These are phyloP conservation scores for Alternaria consortialis DNA, from an alignment of 2,329 filamentous ascomycete species.

Conservation along the genomic window DNA sequence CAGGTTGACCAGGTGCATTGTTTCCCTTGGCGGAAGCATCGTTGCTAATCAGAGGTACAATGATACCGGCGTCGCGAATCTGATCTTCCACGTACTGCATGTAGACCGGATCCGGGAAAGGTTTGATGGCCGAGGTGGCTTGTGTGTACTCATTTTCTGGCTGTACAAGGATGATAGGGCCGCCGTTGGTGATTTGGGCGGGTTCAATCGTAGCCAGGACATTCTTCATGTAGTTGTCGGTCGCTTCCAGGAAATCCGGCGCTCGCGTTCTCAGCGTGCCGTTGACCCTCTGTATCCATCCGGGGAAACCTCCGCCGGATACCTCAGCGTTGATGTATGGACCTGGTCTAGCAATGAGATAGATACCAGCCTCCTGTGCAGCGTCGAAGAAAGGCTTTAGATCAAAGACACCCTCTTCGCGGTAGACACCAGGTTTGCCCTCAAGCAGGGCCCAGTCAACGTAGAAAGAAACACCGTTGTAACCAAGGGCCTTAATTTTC, in stretches of 20 bases:
- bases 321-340: constrained; percentile 83
- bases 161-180: constrained; percentile 80
- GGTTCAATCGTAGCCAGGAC: constrained; percentile 74
- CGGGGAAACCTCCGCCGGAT: constrained; percentile 80
- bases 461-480: constrained; percentile 82
- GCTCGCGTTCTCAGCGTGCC: constrained; percentile 71
- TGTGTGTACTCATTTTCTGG: constrained; percentile 82
- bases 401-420: constrained; percentile 75
- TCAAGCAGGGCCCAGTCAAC: constrained; percentile 81
- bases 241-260: constrained; percentile 70
- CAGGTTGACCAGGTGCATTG: constrained; percentile 69
- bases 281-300: constrained; percentile 77
- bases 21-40: constrained; percentile 70
- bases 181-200: constrained; percentile 83
- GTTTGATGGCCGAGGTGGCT: constrained; percentile 56
- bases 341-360: constrained; percentile 73
- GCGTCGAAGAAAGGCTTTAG: constrained; percentile 80
- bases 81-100: constrained; percentile 76
- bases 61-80: constrained; percentile 71
- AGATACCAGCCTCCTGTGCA: constrained; percentile 76
- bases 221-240: constrained; percentile 70
- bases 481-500: constrained; percentile 82
- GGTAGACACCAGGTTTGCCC: constrained; percentile 74
- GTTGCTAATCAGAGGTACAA: constrained; percentile 79
- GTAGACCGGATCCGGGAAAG: constrained; percentile 73